Conservation (phyloP, 2,329 filamentous ascomycete species). For the Falciphora oryzae region DNA sequence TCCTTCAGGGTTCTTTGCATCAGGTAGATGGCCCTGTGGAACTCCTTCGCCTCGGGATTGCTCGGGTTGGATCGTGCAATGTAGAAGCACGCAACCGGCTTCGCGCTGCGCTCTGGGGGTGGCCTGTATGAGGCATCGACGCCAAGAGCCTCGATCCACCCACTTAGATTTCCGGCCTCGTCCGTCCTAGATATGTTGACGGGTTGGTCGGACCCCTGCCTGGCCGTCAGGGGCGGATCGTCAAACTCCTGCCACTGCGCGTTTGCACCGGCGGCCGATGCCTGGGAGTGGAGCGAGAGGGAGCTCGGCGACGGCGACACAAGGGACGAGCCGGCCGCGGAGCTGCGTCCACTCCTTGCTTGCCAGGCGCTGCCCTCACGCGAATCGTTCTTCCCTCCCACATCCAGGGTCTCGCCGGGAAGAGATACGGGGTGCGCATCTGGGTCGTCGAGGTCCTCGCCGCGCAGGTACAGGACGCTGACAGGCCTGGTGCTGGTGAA, state of each 20-base stretch:
- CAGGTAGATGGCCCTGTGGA: slow-evolving; percentile 82
- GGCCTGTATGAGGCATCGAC: slow-evolving; percentile 84
- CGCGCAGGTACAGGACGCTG: slow-evolving; percentile 71
- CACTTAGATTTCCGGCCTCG: slow-evolving; percentile 60
- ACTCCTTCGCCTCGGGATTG: slow-evolving; percentile 48
- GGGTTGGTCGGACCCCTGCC: slow-evolving; percentile 46
- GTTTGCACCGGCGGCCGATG: slow-evolving; percentile 35
- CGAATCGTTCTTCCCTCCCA: slow-evolving; percentile 43
- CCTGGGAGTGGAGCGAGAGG: slow-evolving; percentile 54
- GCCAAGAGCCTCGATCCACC: slow-evolving; percentile 86
- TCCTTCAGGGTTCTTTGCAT: slow-evolving; percentile 69
- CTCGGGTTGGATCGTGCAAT: slow-evolving; percentile 52
- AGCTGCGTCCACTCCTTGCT: slow-evolving; percentile 47
- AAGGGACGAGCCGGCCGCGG: slow-evolving; percentile 54
- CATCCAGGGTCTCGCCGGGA: slow-evolving; percentile 58
- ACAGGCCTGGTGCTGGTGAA: slow-evolving; percentile 77
- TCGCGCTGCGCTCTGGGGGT: slow-evolving; percentile 64
- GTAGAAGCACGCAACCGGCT: slow-evolving; percentile 84
- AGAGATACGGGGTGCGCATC: slow-evolving; percentile 73
- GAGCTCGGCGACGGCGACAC: slow-evolving; percentile 64
- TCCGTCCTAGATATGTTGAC: slow-evolving; percentile 48
- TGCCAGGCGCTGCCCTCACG: slow-evolving; percentile 46
- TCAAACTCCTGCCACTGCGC: slow-evolving; percentile 53
- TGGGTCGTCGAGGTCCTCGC: slow-evolving; percentile 72
- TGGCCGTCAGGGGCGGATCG: slow-evolving; percentile 34